Conservation (phyloP, 257 asterid species). For the Nicotiana undulata region DNA sequence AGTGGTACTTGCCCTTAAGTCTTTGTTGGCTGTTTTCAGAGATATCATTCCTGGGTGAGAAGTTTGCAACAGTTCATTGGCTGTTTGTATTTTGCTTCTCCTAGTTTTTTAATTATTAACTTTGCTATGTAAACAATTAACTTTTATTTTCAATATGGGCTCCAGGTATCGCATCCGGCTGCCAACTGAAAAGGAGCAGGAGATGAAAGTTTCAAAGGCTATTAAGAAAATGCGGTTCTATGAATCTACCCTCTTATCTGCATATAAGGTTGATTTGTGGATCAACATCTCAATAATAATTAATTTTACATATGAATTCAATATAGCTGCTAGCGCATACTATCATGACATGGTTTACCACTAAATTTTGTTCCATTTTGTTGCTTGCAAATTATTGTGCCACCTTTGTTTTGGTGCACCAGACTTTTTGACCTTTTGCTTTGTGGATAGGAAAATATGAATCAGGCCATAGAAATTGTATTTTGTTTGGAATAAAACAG, state of each 20-base stretch:
- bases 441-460: neutral
- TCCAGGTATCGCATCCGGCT: slow-evolving; percentile 90
- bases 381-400: neutral
- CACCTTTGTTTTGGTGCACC: neutral
- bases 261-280: slow-evolving; percentile 65
- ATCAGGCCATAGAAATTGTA: neutral
- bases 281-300: neutral
- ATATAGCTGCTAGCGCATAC: neutral
- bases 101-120: neutral
- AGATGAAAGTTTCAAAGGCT: slow-evolving; percentile 86
- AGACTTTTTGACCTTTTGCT: neutral
- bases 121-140: neutral
- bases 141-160: slow-evolving; percentile 9
- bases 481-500: neutral
- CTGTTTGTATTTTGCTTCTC: slow-evolving; percentile 2
- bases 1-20: slow-evolving; percentile 63
- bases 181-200: slow-evolving; percentile 92
- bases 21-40: slow-evolving; percentile 90
- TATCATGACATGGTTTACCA: neutral
- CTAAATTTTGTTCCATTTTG: neutral
- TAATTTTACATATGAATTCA: neutral
- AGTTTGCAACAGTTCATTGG: slow-evolving; percentile 9
- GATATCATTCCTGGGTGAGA: slow-evolving; percentile 94
- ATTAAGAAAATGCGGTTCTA: slow-evolving; percentile 69
- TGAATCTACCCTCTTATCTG: slow-evolving; percentile 70